Evolutionary conservation across 345 rosid genomes (phyloP).

Genomic region (Rhodamnia rubescens): DNA sequence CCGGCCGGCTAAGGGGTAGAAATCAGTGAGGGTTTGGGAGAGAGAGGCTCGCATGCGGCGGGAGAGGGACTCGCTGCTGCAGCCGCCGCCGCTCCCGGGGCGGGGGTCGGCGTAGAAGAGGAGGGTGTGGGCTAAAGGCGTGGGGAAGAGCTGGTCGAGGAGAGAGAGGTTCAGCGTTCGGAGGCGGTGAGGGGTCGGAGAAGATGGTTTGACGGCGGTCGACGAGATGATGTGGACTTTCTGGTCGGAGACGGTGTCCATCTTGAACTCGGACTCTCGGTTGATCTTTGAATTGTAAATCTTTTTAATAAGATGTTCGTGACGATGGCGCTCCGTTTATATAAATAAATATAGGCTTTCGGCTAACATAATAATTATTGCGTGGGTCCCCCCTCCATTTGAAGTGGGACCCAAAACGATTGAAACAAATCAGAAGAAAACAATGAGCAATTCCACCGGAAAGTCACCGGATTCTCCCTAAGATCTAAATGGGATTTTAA

Average conservation of each 20-base stretch:
- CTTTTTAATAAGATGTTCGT: too few species aligned
- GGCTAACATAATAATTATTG: background rate
- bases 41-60: background rate
- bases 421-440: too few species aligned
- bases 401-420: background rate
- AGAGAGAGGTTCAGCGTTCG: constrained; percentile 11
- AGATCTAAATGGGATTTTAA: background rate
- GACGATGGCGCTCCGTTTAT: background rate
- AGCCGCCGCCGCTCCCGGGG: too few species aligned
- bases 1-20: constrained; percentile 12
- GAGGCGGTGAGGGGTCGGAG: constrained; percentile 9
- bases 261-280: background rate
- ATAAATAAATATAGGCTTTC: background rate
- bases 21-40: background rate
- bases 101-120: background rate
- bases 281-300: background rate
- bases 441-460: too few species aligned
- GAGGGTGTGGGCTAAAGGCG: constrained; percentile 3
- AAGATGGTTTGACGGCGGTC: constrained; percentile 14
- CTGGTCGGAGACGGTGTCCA: background rate
- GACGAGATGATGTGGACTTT: background rate
- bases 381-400: background rate
- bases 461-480: too few species aligned
- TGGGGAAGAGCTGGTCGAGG: constrained; percentile 23
- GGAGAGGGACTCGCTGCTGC: background rate